Base-by-base conservation (phyloP, 2,329 filamentous ascomycete species). In the Knufia petricola region DNA sequence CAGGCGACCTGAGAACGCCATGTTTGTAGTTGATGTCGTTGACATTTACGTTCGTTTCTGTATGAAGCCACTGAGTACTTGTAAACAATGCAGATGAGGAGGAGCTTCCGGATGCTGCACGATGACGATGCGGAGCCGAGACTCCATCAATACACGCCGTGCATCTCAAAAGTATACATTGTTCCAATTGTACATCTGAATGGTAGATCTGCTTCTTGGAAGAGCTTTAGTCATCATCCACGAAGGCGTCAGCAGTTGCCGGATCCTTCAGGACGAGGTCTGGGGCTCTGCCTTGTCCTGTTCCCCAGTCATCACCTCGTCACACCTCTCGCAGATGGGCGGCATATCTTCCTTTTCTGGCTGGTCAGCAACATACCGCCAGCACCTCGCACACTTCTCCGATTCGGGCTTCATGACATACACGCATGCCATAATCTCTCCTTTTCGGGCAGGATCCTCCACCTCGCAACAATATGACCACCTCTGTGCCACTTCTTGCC, bases 1-100 rank as follows among this genome's bases (percentile, higher is more conserved):
- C 13, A 71, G 58, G 46, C 68, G 60, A 46, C 62, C 60, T 6
- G 64, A 55, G 24, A 67, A 63, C 6, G 67, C 64, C 66, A 68
- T 66, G 26, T 19, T 21, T 10, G 43, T 15, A 34, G 32, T 6
- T 43, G 21, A 43, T 10, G 13, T 43, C 15, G 13, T 43, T 28
- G 40, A 23, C 3, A 4, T 17, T 20, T 4, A 12, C 12, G 13
- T 19, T 17, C 21, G 37, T 9, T 10, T 40, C 28, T 7, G 13
- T 30, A 30, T 30, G 28, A 30, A 30, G 28, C n/a, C n/a, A n/a
- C n/a, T n/a, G n/a, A n/a, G n/a, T n/a, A n/a, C n/a, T n/a, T n/a
- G n/a, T n/a, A n/a, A n/a, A n/a, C n/a, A n/a, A n/a, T n/a, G n/a
- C n/a, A n/a, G n/a, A n/a, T n/a, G n/a, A n/a, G n/a, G n/a, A n/a